phyloP scores from a whole-genome alignment of 1,284 basidiomycete genomes.

The Malassezia psittaci region DNA sequence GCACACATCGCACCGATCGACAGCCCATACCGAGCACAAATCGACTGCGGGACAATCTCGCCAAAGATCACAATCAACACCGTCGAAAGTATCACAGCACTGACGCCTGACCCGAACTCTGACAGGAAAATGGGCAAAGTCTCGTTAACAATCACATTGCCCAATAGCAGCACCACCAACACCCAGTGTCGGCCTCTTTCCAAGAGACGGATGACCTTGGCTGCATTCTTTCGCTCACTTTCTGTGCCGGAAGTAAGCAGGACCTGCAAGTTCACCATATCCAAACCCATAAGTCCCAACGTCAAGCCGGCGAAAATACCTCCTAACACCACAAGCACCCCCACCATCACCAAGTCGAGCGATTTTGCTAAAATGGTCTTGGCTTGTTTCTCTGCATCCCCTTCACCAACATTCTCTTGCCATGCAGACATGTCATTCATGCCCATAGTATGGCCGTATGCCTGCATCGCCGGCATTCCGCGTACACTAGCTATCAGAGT shows the following conservation, averaged over 20 bases:
- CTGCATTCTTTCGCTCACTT: constrained; percentile 49
- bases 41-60: constrained; percentile 49
- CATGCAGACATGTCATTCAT: background rate
- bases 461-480: constrained; percentile 4
- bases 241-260: constrained; percentile 69
- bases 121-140: constrained; percentile 50
- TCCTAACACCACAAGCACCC: constrained; percentile 38
- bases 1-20: constrained; percentile 84
- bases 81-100: constrained; percentile 42
- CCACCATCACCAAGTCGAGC: constrained; percentile 11
- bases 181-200: constrained; percentile 83
- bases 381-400: background rate
- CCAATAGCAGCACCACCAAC: constrained; percentile 66
- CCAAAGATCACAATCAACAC: constrained; percentile 51
- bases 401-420: background rate
- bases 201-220: constrained; percentile 57
- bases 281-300: constrained; percentile 85
- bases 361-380: background rate
- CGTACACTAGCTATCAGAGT: constrained; percentile 2
- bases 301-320: constrained; percentile 59
- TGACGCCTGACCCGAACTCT: constrained; percentile 37
- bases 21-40: constrained; percentile 80
- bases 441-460: background rate
- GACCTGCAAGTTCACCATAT: constrained; percentile 81
- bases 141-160: constrained; percentile 65